Conservation (phyloP, 2,329 filamentous ascomycete species). For the Botrytis sinoallii region DNA sequence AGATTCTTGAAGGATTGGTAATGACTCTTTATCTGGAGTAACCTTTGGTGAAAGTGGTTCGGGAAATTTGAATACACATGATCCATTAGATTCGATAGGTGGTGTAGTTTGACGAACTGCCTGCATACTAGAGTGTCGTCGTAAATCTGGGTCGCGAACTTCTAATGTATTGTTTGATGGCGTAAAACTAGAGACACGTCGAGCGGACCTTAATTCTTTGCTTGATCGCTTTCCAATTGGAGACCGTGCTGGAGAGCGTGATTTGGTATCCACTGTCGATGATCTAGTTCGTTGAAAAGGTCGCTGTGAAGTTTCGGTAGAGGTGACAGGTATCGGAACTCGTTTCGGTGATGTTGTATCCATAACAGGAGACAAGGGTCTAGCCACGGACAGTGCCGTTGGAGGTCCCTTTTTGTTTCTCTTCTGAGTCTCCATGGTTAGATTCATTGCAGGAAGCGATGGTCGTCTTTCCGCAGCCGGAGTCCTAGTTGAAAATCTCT, state of each 20-base stretch:
- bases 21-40: slow-evolving; percentile 2
- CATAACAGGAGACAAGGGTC: slow-evolving; percentile 26
- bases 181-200: slow-evolving; percentile 26
- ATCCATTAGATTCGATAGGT: slow-evolving; percentile 14
- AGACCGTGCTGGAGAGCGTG: slow-evolving; percentile 19
- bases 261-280: slow-evolving; percentile 20
- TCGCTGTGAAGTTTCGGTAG: slow-evolving; percentile 21
- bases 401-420: slow-evolving; percentile 25
- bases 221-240: not conserved
- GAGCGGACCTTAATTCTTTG: slow-evolving; percentile 13
- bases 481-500: slow-evolving; percentile 24
- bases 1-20: slow-evolving; percentile 13
- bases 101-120: not conserved
- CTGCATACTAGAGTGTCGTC: slow-evolving; percentile 23
- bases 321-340: slow-evolving; percentile 17
- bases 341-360: slow-evolving; percentile 24
- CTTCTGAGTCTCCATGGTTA: slow-evolving; percentile 19
- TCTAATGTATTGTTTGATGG: slow-evolving; percentile 22
- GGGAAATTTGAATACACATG: slow-evolving; percentile 5
- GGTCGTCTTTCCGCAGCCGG: slow-evolving; percentile 15
- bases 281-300: slow-evolving; percentile 20
- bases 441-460: slow-evolving; percentile 15
- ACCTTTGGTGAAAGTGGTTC: not conserved
- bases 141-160: slow-evolving; percentile 22
- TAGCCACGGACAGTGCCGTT: slow-evolving; percentile 22